A percentile compares a stretch with the other conserved stretches of the same genome.
Conservation (phyloP, 164 flowering plant genomes). For the Umbilicus rupestris region DNA sequence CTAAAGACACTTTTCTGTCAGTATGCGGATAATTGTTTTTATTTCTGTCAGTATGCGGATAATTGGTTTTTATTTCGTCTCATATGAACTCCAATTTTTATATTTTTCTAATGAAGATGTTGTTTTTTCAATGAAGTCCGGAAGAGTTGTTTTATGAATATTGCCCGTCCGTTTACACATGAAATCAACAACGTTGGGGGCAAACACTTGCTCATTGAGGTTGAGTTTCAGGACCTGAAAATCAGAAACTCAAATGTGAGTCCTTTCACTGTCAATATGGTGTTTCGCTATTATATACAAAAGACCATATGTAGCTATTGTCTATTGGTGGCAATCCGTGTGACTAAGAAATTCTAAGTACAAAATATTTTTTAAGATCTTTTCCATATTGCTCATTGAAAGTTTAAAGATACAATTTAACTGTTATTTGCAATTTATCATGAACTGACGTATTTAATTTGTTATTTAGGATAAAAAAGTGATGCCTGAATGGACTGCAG, state of each 20-base stretch:
- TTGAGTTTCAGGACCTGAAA: slow-evolving; percentile 81
- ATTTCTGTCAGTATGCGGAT: too few relatives aligned
- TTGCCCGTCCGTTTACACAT: background rate
- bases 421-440: too few relatives aligned
- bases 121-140: background rate
- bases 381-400: background rate
- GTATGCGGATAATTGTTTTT: too few relatives aligned
- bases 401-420: too few relatives aligned
- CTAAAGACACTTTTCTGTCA: too few relatives aligned
- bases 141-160: background rate
- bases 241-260: slow-evolving; percentile 54
- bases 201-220: slow-evolving; percentile 72
- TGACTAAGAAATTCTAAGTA: background rate
- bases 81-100: background rate
- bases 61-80: background rate
- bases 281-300: background rate
- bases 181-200: slow-evolving; percentile 21
- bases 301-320: too few relatives aligned
- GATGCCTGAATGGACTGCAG: slow-evolving; percentile 55
- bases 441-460: background rate
- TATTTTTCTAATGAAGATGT: background rate
- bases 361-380: background rate
- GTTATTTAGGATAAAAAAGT: slow-evolving; percentile 54
- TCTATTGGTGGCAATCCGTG: background rate
- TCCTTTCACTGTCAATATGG: background rate